Percentiles rank a stretch among this genome's conserved stretches.
Evolutionary conservation across 2,329 filamentous ascomycete species (phyloP).

Genomic region (Curvularia sp.): DNA sequence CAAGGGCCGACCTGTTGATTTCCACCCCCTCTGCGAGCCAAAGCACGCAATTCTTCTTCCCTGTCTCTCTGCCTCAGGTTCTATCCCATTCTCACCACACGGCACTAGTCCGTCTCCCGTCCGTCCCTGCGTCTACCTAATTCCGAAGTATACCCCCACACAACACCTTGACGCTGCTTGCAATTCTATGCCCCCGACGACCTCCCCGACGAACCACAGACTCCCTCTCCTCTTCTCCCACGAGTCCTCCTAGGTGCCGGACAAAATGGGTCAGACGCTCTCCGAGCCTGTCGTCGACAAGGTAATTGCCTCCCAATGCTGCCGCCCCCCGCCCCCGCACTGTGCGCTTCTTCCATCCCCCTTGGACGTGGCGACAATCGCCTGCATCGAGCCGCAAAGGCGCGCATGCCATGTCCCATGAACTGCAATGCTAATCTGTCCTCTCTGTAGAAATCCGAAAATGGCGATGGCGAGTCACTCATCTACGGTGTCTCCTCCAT

Average conservation of each 20-base stretch:
- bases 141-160: conserved; percentile 37
- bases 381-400: conserved; percentile 15
- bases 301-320: conserved; percentile 65
- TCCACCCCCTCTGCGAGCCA: conserved; percentile 26
- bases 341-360: conserved; percentile 21
- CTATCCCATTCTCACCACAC: conserved; percentile 6
- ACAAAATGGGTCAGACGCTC: conserved; percentile 93
- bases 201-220: conserved; percentile 29
- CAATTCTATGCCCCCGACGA: conserved; percentile 47
- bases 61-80: conserved; percentile 3
- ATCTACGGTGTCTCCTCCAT: conserved; percentile 96
- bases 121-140: conserved; percentile 11
- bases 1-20: conserved; percentile 26
- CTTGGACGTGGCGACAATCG: conserved; percentile 16
- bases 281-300: conserved; percentile 99
- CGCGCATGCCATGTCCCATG: neutral
- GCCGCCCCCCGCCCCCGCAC: conserved; percentile 42
- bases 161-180: conserved; percentile 32
- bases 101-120: conserved; percentile 6
- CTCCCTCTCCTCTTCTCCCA: conserved; percentile 30
- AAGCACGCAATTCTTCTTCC: conserved; percentile 29
- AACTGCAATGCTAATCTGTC: conserved; percentile 14
- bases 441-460: conserved; percentile 74
- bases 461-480: conserved; percentile 90
- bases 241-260: conserved; percentile 41